These are phyloP conservation scores for Salix suchowensis DNA, from an alignment of 345 rosid genomes.

Conservation along the genomic window DNA sequence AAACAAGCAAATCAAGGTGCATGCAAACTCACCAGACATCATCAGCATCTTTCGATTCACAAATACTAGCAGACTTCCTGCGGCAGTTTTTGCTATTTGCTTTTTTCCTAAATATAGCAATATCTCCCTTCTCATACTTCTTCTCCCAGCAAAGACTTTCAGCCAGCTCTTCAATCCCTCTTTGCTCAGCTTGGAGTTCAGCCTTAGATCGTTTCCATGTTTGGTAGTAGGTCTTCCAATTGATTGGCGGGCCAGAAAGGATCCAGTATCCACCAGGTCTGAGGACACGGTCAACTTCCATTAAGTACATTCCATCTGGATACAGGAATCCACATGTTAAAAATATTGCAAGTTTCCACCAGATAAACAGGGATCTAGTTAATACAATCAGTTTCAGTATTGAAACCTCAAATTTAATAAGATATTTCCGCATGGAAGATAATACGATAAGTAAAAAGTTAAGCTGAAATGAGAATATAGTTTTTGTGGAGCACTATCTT, in stretches of 20 bases:
- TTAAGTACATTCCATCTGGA: conserved; percentile 74
- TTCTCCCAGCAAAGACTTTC: conserved; percentile 96
- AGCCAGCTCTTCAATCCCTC: conserved; percentile 69
- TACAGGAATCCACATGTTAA: conserved; percentile 18
- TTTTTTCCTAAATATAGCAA: conserved; percentile 74
- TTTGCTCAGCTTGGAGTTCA: conserved; percentile 86
- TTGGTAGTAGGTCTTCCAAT: conserved; percentile 84
- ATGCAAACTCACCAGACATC: conserved; percentile 64
- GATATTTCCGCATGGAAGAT: not conserved
- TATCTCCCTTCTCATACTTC: conserved; percentile 92
- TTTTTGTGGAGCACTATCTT: not conserved
- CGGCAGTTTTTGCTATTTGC: conserved; percentile 57
- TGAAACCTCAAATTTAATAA: not conserved
- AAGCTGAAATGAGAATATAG: not conserved
- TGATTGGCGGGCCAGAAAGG: conserved; percentile 93
- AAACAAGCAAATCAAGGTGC: not conserved
- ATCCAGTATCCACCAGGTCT: conserved; percentile 99
- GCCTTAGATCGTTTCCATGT: conserved; percentile 80
- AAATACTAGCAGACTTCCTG: conserved; percentile 42
- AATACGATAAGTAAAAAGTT: not conserved
- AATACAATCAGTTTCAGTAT: not conserved
- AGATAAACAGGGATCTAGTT: not conserved
- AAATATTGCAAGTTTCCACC: conserved; percentile 14
- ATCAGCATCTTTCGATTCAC: conserved; percentile 50
- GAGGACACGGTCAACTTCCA: conserved; percentile 95